Base-by-base conservation (phyloP, 495 filamentous ascomycete species). In the Bryoglossum gracile region DNA sequence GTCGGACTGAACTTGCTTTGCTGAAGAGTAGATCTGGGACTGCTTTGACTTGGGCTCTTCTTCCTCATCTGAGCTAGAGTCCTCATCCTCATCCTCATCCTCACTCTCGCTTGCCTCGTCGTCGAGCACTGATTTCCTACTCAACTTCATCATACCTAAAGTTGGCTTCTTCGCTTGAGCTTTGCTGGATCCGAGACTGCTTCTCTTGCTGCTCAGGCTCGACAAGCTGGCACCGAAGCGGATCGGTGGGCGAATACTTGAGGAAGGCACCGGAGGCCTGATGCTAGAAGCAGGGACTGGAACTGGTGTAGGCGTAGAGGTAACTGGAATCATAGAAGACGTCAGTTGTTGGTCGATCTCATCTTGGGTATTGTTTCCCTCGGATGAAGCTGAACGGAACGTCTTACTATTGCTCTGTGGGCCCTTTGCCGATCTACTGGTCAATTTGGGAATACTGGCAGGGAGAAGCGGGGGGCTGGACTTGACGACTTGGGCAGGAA, bases 271-370 rank as follows among this genome's bases (percentile, higher is more conserved):
- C 23, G 47, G 25, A 9, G 14, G 22, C 1, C 30, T 23, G 2
- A 26, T n/a, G 18, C 38, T 52, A 4, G 45, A 48, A 4, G 56
- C 17, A 33, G 56, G 56, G 6, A 46, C 13, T 8, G 16, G 34
- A 3, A 16, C 22, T 6, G 39, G 24, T 11, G 33, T 39, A 10
- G 24, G 0, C 17, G 22, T 47, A 11, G 39, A n/a, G n/a, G 34
- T 16, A 8, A 22, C 11, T 9, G 39, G 17, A 46, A 30, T 39
- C 28, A 59, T 24, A 46, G 48, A 53, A 50, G 57, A 59, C 8
- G 53, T 59, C 23, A 59, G 57, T 56, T 59, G 57, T n/a, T 50
- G 44, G 32, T 53, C 53, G 19, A 59, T 34, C 41, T 55, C 49
- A 8, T 50, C 53, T 54, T 59, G 53, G 19, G 42, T 55, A 43